A percentile compares a stretch with the other conserved stretches of the same genome.
These are phyloP conservation scores for Zygotorulaspora danielsina DNA, from an alignment of 805 yeast genomes.

Conservation along the genomic window DNA sequence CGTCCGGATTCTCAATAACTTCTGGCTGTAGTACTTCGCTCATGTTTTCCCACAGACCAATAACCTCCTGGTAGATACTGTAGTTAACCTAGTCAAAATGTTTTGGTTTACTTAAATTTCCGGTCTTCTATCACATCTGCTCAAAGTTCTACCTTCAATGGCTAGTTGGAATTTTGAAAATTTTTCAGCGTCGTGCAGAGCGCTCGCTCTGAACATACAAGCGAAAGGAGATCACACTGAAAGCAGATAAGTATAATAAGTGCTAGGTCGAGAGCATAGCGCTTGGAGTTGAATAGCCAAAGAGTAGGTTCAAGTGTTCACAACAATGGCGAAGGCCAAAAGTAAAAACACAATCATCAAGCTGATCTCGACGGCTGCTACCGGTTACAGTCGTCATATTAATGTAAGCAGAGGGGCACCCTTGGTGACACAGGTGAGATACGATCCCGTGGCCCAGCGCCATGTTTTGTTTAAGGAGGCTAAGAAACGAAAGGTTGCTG, in stretches of 20 bases:
- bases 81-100: no score
- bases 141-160: conserved; percentile 4
- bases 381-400: conserved; percentile 81
- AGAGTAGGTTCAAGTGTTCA: no score
- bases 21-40: conserved; percentile 72
- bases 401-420: conserved; percentile 79
- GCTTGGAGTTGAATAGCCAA: no score
- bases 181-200: conserved; percentile 7
- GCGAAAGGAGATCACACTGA: not conserved
- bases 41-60: conserved; percentile 49
- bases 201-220: not conserved
- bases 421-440: conserved; percentile 72
- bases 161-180: conserved; percentile 8
- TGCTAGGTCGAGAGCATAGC: no score
- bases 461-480: conserved; percentile 88
- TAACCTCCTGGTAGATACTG: no score
- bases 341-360: conserved; percentile 78
- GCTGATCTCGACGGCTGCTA: conserved; percentile 81
- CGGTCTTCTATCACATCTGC: not conserved
- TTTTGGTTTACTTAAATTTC: no score
- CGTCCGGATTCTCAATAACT: conserved; percentile 74
- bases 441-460: conserved; percentile 83
- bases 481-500: conserved; percentile 76
- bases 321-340: conserved; percentile 49
- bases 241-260: no score